Evolutionary conservation across 2,329 filamentous ascomycete genomes (phyloP), one percentile per base, ranked within the genome.

Genomic region (Cordyceps farinosa): DNA sequence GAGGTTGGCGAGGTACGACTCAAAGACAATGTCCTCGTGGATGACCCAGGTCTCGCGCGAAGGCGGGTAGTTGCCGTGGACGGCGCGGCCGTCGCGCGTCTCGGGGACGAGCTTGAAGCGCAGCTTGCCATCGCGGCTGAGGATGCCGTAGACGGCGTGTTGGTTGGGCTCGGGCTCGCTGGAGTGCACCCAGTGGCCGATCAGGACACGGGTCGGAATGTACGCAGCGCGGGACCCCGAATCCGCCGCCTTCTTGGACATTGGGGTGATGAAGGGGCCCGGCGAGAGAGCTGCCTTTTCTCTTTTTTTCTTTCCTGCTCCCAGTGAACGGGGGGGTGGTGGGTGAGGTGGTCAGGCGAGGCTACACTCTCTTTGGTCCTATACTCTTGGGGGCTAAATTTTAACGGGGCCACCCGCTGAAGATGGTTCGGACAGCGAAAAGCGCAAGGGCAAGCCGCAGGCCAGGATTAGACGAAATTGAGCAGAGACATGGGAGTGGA

Each of bases 111-210:
- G 52, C 47, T 63, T 63, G 53, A 62, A 63, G 53, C 61, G 61
- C 27, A 63, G 61, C 61, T 63, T 63, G 36, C 47, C 61, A 51
- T 63, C 61, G 29, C 61, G 61, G 61, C 61, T 63, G 36, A 63
- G 61, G 45, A 63, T 63, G 61, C 61, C 61, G 38, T 57, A 63
- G 27, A 63, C 61, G 52, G 61, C 61, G 61, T 63, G 61, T 54
- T 63, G 61, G 61, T 63, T 52, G 34, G 61, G 61, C 61, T 63
- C 61, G 15, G 61, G 52, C 61, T 63, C 61, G 61, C 52, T 63
- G 13, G 61, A 63, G 44, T 63, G 52, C 44, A 56, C 40, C 61
- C 61, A 63, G 53, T 63, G 53, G 47, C 61, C 61, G 52, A 63
- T 54, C n/a, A 61, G 50, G 58, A 54, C 50, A 27, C 58, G 58